Evolutionary conservation across 2,329 filamentous ascomycete genomes (phyloP), one percentile per base, ranked within the genome.

Genomic region (Thielaviopsis musarum): DNA sequence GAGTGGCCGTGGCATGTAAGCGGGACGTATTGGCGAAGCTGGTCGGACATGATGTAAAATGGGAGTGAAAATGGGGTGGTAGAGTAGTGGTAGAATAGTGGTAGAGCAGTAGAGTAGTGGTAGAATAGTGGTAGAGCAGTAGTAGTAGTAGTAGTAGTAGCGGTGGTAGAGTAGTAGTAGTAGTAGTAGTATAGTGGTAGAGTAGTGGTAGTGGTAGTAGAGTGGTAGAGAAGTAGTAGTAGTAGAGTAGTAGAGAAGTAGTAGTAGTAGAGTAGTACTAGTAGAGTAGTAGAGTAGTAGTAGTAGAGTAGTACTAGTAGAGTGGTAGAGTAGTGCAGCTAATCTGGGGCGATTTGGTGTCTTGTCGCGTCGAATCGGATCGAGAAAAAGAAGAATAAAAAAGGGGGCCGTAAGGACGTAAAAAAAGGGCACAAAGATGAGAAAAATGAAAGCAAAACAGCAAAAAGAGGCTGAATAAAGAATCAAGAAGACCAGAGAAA

Each of bases 1-100:
- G 91, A 95, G 71, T 96, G 91, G 63, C 91, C 91, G 71, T 96
- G 91, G 72, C 91, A 96, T 65, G 91, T 96, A 70, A 96, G 74
- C 60, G 91, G 91, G 59, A 95, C 89, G 61, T 90, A 88, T 70
- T 80, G 78, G 58, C 77, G 75, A 62, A 70, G 66, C 13, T 63
- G 59, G 64, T 73, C 71, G 24, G 55, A 68, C 64, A 62, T 59
- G 38, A 24, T 12, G 30, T 5, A 10, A 6, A 7, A 34, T 34
- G 30, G 30, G 10, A 5, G 10, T n/a, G n/a, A n/a, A n/a, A 34
- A 48, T 24, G 22, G 15, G 22, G 26, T 45, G 49, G 10, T 26
- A n/a, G 17, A 30, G 30, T 45, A n/a, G 54, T 41, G 21, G n/a
- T n/a, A n/a, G n/a, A n/a, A n/a, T n/a, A n/a, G n/a, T n/a, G 24